phyloP scores from a whole-genome alignment of 306 rosid genomes.

The Acmispon strigosus region DNA sequence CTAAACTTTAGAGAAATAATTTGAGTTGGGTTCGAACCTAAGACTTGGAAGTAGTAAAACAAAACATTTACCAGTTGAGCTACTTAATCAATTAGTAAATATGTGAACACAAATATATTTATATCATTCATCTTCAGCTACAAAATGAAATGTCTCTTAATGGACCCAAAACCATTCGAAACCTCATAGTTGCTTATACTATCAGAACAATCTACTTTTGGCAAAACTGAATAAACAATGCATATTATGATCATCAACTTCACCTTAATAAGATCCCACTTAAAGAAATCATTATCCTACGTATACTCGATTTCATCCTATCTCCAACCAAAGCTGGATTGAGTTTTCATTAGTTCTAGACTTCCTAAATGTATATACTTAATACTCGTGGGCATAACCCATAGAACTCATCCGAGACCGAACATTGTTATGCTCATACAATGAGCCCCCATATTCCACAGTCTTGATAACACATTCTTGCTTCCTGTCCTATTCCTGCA shows the following conservation, averaged over 20 bases:
- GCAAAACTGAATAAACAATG: constrained; percentile 32
- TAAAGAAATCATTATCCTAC: constrained; percentile 25
- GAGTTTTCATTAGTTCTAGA: constrained; percentile 33
- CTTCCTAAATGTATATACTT: constrained; percentile 34
- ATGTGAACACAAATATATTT: too few relatives aligned
- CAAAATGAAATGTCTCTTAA: too few relatives aligned
- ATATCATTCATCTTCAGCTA: too few relatives aligned
- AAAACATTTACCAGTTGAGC: too few relatives aligned
- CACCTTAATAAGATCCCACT: constrained; percentile 11
- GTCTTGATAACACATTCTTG: constrained; percentile 49
- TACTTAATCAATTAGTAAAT: too few relatives aligned
- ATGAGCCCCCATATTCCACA: constrained; percentile 50
- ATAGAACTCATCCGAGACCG: constrained; percentile 32
- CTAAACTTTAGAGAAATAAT: too few relatives aligned
- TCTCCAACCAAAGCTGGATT: constrained; percentile 19
- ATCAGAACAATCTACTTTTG: neutral
- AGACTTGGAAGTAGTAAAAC: too few relatives aligned
- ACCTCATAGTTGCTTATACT: too few relatives aligned
- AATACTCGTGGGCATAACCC: constrained; percentile 45
- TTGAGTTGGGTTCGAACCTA: too few relatives aligned
- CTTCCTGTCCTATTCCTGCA: constrained; percentile 59
- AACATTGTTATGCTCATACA: constrained; percentile 45
- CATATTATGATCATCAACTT: constrained; percentile 20
- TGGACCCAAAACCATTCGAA: too few relatives aligned
- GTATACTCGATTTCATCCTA: constrained; percentile 25